These are phyloP conservation scores for Komagataella mondaviorum DNA, from an alignment of 805 yeast genomes.

Conservation along the genomic window DNA sequence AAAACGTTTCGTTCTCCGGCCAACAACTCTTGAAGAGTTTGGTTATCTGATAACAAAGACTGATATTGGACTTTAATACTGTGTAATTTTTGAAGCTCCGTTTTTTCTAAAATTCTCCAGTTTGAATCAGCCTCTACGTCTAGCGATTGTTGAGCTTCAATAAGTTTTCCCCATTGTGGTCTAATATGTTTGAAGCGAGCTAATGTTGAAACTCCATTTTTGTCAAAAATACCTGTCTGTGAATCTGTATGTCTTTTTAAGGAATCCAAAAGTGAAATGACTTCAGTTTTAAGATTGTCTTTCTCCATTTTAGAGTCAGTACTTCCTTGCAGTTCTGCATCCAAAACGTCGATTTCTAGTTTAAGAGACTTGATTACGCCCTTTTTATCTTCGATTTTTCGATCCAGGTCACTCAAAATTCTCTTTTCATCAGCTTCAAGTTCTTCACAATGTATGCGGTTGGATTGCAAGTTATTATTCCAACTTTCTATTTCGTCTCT, in stretches of 20 bases:
- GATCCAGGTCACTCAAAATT: not conserved
- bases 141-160: constrained; percentile 14
- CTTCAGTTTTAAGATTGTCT: constrained; percentile 3
- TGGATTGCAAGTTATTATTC: constrained; percentile 8
- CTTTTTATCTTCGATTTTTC: constrained; percentile 3
- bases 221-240: constrained; percentile 14
- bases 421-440: not conserved
- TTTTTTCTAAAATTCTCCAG: constrained; percentile 25
- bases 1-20: not conserved
- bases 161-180: constrained; percentile 18
- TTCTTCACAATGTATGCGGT: constrained; percentile 2
- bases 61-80: constrained; percentile 11
- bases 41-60: constrained; percentile 5
- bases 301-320: not conserved
- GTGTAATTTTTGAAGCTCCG: constrained; percentile 18
- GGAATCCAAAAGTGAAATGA: not conserved
- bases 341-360: constrained; percentile 1
- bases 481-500: constrained; percentile 20
- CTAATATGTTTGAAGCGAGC: constrained; percentile 10
- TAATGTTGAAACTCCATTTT: constrained; percentile 13
- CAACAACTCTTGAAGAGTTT: constrained; percentile 3
- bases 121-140: constrained; percentile 22
- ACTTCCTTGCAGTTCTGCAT: constrained; percentile 1
- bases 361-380: constrained; percentile 7
- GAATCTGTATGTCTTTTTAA: constrained; percentile 8